phyloP scores from a whole-genome alignment of 1,284 basidiomycete species.

The Nidula niveotomentosa region DNA sequence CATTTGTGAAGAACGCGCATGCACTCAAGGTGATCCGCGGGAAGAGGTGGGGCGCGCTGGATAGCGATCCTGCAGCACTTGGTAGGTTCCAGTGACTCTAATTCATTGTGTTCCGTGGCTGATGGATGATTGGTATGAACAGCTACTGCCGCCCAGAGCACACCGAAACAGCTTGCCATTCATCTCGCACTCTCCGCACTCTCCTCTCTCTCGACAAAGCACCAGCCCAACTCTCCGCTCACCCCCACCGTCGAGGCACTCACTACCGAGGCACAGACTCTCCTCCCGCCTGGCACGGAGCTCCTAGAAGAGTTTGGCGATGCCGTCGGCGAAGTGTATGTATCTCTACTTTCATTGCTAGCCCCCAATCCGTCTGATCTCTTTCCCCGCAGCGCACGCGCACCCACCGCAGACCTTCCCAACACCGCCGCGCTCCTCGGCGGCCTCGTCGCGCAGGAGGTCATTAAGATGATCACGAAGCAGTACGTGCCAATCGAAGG shows the following conservation, averaged over 20 bases:
- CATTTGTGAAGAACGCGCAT: slow-evolving; percentile 91
- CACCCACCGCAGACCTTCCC: slow-evolving; percentile 86
- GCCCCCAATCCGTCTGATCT: slow-evolving; percentile 1
- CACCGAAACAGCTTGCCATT: slow-evolving; percentile 55
- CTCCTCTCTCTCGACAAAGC: slow-evolving; percentile 28
- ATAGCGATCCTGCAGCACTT: slow-evolving; percentile 51
- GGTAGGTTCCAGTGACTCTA: slow-evolving; percentile 40
- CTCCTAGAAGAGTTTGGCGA: slow-evolving; percentile 64
- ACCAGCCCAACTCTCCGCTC: slow-evolving; percentile 17
- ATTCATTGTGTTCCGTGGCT: too few species aligned
- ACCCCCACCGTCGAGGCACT: slow-evolving; percentile 35
- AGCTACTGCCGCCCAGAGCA: slow-evolving; percentile 36
- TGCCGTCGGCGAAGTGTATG: slow-evolving; percentile 79
- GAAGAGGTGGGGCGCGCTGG: slow-evolving; percentile 59
- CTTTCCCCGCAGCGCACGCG: slow-evolving; percentile 54
- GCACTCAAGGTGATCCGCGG: slow-evolving; percentile 81
- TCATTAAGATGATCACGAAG: slow-evolving; percentile 95
- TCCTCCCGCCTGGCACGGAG: slow-evolving; percentile 37
- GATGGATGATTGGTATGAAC: neutral
- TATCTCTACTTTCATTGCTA: neutral
- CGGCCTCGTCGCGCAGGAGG: slow-evolving; percentile 95
- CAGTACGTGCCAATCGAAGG: slow-evolving; percentile 95
- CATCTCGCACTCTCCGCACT: slow-evolving; percentile 71
- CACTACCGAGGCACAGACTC: slow-evolving; percentile 35
- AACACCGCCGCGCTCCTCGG: slow-evolving; percentile 94